phyloP scores from a whole-genome alignment of 2,329 filamentous ascomycete species.

The Fusarium kyushuense region DNA sequence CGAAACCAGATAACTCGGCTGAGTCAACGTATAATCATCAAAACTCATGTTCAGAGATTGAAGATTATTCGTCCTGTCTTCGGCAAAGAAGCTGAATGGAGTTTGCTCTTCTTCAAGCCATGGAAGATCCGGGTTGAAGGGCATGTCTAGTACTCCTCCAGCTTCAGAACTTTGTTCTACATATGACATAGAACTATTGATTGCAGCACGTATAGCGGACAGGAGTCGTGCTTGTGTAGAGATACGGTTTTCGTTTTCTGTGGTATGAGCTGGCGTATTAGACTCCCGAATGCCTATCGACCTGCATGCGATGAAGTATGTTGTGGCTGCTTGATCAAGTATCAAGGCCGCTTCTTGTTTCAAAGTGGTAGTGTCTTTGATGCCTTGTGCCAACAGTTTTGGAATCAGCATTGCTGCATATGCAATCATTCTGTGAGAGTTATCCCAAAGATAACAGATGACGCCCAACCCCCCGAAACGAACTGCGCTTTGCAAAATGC shows the following conservation, averaged over 20 bases:
- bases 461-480: background rate
- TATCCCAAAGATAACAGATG: constrained; percentile 13
- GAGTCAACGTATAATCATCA: background rate
- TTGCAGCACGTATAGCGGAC: fast-evolving
- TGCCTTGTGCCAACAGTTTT: background rate
- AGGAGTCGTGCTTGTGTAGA: background rate
- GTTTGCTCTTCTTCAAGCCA: constrained; percentile 1
- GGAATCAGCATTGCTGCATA: constrained; percentile 4
- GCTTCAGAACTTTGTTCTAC: fast-evolving
- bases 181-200: background rate
- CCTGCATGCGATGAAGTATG: background rate
- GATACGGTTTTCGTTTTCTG: background rate
- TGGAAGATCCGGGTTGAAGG: background rate
- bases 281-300: background rate
- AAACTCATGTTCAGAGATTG: background rate
- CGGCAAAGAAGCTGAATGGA: background rate
- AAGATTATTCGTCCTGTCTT: background rate
- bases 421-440: background rate
- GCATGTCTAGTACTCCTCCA: fast-evolving
- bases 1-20: background rate
- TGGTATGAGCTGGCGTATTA: background rate
- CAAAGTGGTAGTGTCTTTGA: background rate
- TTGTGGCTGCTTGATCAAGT: background rate
- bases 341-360: background rate
- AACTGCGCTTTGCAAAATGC: background rate